phyloP scores from a whole-genome alignment of 257 asterid genomes.

The Primulina tabacum region DNA sequence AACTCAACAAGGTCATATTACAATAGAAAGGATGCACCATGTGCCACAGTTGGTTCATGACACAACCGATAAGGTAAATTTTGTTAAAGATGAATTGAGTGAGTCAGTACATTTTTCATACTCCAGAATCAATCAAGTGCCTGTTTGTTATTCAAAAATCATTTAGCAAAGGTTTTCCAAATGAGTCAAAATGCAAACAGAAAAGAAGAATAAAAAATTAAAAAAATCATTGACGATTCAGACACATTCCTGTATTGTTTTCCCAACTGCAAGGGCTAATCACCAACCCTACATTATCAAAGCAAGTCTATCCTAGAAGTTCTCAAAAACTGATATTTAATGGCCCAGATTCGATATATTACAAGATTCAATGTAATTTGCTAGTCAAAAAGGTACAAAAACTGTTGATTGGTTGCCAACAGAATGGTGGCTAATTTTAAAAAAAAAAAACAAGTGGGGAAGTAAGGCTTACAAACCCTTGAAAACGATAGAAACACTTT shows the following conservation, averaged over 20 bases:
- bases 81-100: background rate
- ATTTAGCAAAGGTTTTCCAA: background rate
- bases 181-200: background rate
- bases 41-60: constrained; percentile 22
- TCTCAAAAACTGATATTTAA: constrained; percentile 1
- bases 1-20: constrained; percentile 13
- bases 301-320: constrained; percentile 1
- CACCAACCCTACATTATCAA: constrained; percentile 5
- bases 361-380: background rate
- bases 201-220: background rate
- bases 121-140: background rate
- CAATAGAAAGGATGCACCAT: constrained; percentile 9
- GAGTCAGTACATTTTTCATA: background rate
- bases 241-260: background rate
- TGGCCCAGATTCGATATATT: background rate
- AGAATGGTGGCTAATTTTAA: constrained; percentile 7
- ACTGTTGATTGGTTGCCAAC: constrained; percentile 1
- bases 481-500: constrained; percentile 6
- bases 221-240: background rate
- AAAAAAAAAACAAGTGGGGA: background rate
- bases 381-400: constrained; percentile 5
- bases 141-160: constrained; percentile 16
- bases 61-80: constrained; percentile 20
- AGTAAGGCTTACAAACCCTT: constrained; percentile 1
- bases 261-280: constrained; percentile 1